phyloP scores from a whole-genome alignment of 2,329 filamentous ascomycete genomes.

The Sporothrix inflata region DNA sequence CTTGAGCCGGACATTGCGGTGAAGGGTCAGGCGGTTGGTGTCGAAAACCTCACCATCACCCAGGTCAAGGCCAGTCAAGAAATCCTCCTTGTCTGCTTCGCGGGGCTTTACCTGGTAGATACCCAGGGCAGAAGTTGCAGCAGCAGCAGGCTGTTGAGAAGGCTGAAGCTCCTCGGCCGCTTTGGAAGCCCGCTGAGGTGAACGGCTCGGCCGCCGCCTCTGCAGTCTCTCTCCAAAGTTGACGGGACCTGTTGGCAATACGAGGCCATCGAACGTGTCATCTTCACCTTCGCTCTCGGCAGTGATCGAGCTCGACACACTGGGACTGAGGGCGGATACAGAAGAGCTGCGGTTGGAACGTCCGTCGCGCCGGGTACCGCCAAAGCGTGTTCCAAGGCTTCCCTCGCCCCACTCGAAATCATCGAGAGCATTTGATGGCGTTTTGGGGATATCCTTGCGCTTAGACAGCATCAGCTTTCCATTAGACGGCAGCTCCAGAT shows the following conservation, averaged over 20 bases:
- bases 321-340: conserved; percentile 86
- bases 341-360: conserved; percentile 83
- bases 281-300: conserved; percentile 94
- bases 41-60: conserved; percentile 82
- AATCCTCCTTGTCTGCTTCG: conserved; percentile 69
- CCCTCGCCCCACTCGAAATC: conserved; percentile 95
- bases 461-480: conserved; percentile 68
- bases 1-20: conserved; percentile 91
- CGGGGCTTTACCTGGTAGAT: conserved; percentile 34
- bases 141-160: neutral
- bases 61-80: conserved; percentile 84
- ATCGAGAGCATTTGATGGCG: conserved; percentile 63
- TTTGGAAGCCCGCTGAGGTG: conserved; percentile 50
- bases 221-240: conserved; percentile 80
- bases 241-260: conserved; percentile 80
- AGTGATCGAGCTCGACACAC: conserved; percentile 87
- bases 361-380: conserved; percentile 79
- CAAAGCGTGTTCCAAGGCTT: conserved; percentile 87
- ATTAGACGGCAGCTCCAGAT: conserved; percentile 71
- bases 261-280: conserved; percentile 85
- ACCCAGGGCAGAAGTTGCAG: conserved; percentile 23
- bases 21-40: conserved; percentile 77
- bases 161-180: conserved; percentile 29
- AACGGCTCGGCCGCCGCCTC: conserved; percentile 66
- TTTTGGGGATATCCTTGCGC: conserved; percentile 64